Evolutionary conservation across 1,284 basidiomycete genomes (phyloP), one percentile per base, ranked within the genome.

Genomic region (Ustilago cynodontis): DNA sequence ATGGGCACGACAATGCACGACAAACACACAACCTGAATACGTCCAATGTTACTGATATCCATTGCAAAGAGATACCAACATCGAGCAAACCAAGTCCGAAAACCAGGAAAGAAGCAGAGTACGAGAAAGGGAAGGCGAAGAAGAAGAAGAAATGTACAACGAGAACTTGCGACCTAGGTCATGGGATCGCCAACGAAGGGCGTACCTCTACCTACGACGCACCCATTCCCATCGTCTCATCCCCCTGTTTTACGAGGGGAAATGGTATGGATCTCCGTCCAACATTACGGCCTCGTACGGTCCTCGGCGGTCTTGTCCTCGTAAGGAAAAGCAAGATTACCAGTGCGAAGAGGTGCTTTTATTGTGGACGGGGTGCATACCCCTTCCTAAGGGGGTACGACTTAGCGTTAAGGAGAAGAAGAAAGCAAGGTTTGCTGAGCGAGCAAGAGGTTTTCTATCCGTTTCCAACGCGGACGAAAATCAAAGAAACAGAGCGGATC

Each of bases 311-410:
- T 68, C 68, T 53, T 52, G 39, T 29, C 57, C 18, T 49, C 26
- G 47, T 49, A 14, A 28, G 51, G 31, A 18, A 39, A 26, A 45
- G 31, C 37, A 51, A 26, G 63, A 56, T 45, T 72, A 39, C 65
- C 73, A 72, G 59, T 77, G 54, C 61, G 71, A 77, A 77, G 75
- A 77, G 75, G 75, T 77, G 75, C 75, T 77, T 77, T 77, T 77
- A 77, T 73, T 52, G 75, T 71, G 60, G 75, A 73, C 71, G 75
- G 75, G 66, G 71, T 68, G 63, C 75, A 65, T 68, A 65, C 61
- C 65, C 73, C 73, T 62, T 72, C 64, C 60, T 62, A 61, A 13
- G 61, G 66, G 59, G 58, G 56, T 18, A 65, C 65, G 70, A 73
- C 65, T 72, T 70, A 59, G 75, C 75, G 75, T 77, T 77, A 77